Conservation (phyloP, 2,329 filamentous ascomycete species). For the Plectosphaerella plurivora region DNA sequence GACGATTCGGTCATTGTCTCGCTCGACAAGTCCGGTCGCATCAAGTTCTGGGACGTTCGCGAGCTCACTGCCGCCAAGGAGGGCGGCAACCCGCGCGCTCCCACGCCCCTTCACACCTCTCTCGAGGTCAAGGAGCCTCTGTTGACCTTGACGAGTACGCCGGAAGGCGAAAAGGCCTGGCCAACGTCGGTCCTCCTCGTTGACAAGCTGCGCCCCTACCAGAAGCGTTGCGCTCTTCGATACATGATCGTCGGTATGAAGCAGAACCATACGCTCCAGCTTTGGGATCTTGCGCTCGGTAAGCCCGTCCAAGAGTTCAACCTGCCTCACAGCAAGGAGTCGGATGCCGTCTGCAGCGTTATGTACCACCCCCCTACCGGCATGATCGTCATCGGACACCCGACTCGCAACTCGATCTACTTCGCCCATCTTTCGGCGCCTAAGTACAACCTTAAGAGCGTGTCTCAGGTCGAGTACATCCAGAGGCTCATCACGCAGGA, state of each 20-base stretch:
- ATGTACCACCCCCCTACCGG: slow-evolving; percentile 89
- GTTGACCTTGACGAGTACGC: slow-evolving; percentile 80
- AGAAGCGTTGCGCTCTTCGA: slow-evolving; percentile 81
- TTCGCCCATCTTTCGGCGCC: slow-evolving; percentile 94
- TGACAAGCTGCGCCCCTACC: slow-evolving; percentile 91
- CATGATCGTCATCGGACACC: slow-evolving; percentile 92
- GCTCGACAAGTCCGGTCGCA: slow-evolving; percentile 90
- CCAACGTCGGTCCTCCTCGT: slow-evolving; percentile 94
- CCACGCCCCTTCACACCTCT: slow-evolving; percentile 50
- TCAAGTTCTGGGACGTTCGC: slow-evolving; percentile 98
- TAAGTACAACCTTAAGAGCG: slow-evolving; percentile 76
- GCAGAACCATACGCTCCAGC: slow-evolving; percentile 96
- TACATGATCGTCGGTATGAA: slow-evolving; percentile 98
- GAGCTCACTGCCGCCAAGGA: slow-evolving; percentile 59
- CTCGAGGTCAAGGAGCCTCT: slow-evolving; percentile 82
- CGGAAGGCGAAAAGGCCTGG: slow-evolving; percentile 89
- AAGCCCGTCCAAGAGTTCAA: slow-evolving; percentile 98
- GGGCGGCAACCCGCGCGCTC: slow-evolving; percentile 43
- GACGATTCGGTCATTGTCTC: slow-evolving; percentile 94
- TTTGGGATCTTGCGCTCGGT: slow-evolving; percentile 93
- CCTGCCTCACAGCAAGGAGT: slow-evolving; percentile 91
- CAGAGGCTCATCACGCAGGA: slow-evolving; percentile 71
- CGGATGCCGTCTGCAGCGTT: slow-evolving; percentile 96
- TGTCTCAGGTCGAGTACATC: slow-evolving; percentile 87
- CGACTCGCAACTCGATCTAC: slow-evolving; percentile 95